Conservation (phyloP, 73 alveolate genomes). For the Tetrahymena elliotti region DNA sequence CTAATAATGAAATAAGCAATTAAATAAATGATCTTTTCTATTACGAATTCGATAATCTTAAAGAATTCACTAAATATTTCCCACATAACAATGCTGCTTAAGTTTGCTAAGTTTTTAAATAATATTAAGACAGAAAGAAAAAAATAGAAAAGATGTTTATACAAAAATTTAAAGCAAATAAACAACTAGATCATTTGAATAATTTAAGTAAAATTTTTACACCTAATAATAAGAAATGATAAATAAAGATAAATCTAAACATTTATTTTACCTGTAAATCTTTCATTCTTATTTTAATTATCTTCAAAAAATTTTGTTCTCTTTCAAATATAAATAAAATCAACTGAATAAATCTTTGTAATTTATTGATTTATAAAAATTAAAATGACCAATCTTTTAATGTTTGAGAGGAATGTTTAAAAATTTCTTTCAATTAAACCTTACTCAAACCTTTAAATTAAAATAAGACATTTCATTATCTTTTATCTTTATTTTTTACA, state of each 20-base stretch:
- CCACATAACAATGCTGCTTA: neutral
- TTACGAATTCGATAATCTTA: neutral
- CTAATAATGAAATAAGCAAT: neutral
- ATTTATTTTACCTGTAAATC: too few relatives aligned
- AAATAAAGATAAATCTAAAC: neutral
- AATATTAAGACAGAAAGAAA: neutral
- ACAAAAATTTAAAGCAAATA: neutral
- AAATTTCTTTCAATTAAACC: too few relatives aligned
- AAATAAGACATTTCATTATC: too few relatives aligned
- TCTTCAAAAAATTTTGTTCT: too few relatives aligned
- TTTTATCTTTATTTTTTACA: too few relatives aligned
- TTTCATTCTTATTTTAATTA: too few relatives aligned
- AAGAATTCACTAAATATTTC: neutral
- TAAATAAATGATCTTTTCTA: neutral
- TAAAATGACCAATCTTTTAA: too few relatives aligned
- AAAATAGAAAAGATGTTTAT: neutral
- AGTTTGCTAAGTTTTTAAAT: neutral
- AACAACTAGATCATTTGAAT: neutral
- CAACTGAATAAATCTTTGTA: too few relatives aligned
- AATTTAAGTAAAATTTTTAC: neutral
- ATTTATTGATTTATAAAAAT: too few relatives aligned
- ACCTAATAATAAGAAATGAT: neutral
- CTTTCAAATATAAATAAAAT: too few relatives aligned
- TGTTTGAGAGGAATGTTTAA: too few relatives aligned
- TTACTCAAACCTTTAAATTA: too few relatives aligned